Conservation (phyloP, 257 asterid species). For the Parsonsia alboflavescens region DNA sequence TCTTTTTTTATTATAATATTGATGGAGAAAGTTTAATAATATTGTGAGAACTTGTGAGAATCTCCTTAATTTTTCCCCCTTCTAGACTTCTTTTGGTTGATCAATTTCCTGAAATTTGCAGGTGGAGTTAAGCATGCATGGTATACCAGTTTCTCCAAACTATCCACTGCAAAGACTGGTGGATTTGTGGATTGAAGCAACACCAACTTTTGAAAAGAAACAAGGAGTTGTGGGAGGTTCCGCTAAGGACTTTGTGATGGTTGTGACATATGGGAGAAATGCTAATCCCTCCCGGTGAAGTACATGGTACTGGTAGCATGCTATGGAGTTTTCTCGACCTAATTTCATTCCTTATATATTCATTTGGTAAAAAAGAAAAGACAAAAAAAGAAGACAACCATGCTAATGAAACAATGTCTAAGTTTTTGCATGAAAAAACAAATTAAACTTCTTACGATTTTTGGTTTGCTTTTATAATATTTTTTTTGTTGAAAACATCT, state of each 20-base stretch:
- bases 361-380: not conserved
- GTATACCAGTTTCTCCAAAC: conserved; percentile 10
- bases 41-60: not conserved
- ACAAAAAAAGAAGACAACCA: too few species aligned
- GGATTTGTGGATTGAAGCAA: conserved; percentile 17
- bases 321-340: not conserved
- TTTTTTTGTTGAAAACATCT: too few species aligned
- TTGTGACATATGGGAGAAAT: conserved; percentile 17
- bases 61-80: not conserved
- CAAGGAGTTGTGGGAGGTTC: conserved; percentile 16
- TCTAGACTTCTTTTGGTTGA: not conserved
- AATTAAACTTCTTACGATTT: not conserved
- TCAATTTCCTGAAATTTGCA: conserved; percentile 3
- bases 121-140: conserved; percentile 25
- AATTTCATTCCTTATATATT: not conserved
- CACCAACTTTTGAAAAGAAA: conserved; percentile 2
- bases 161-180: conserved; percentile 3
- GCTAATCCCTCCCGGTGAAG: not conserved
- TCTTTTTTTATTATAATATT: too few species aligned
- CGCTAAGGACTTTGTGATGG: conserved; percentile 24
- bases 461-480: not conserved
- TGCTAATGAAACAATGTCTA: not conserved
- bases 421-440: not conserved
- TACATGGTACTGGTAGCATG: too few species aligned
- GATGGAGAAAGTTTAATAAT: too few species aligned